Base-by-base conservation (phyloP, 441 rosid species). In the Euphorbia schlechtendalii region DNA sequence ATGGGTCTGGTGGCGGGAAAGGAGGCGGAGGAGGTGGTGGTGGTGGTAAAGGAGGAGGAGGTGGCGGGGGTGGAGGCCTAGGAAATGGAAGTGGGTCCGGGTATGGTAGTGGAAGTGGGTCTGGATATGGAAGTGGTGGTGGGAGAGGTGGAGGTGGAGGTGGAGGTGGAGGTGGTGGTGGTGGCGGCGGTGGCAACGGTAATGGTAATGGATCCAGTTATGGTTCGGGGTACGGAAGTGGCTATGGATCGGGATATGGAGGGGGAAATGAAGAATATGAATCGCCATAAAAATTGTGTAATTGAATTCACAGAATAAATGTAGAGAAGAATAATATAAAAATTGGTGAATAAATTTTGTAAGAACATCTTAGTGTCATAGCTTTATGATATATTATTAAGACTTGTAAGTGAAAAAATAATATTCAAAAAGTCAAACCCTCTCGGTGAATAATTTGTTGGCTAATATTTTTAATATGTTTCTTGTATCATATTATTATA, bases 41-140 rank as follows among this genome's bases (percentile, higher is more conserved):
- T 1, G 81, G 79, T 0, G 75, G 79, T 0, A 68, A 77, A 0
- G 75, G 84, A 5, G 80, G 79, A 0, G 82, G 85, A 0, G 76
- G 80, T 0, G 78, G 83, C 0, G 77, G 77, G 0, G 72, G 73
- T 1, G 72, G 74, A 0, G 83, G 83, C 2, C 51, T 62, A 1
- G 71, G 80, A 18, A 14, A 34, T 17, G 79, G 85, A 3, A 64
- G 59, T 24, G 87, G 82, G 18, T 66, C 57, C 0, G 76, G 73
- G 5, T 48, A 22, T 0, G 77, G 80, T 0, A 60, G 75, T 1
- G 77, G 76, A 0, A 69, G 73, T 1, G 86, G 86, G 0, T 71
- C 73, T 0, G 77, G 82, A 0, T 64, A 61, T 11, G 76, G 76
- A 5, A 59, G 75, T 18, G 79, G 82, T 0, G 61, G 61, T 5